Conservation (phyloP, 2,329 filamentous ascomycete genomes). For the Parastagonospora avenae region DNA sequence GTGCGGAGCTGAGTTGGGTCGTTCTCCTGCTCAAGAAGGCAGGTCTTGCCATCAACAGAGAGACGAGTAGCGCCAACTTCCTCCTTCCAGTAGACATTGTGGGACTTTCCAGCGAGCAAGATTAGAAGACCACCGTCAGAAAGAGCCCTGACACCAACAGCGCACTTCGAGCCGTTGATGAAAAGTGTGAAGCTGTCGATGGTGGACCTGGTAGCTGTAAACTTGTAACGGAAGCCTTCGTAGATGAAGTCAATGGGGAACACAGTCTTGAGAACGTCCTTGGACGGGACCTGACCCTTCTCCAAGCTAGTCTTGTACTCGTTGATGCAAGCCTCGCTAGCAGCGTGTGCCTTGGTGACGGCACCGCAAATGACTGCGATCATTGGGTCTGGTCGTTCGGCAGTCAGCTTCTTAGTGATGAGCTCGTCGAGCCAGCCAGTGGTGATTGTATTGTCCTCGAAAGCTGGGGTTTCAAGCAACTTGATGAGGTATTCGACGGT, state of each 20-base stretch:
- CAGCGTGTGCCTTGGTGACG: slow-evolving; percentile 90
- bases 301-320: slow-evolving; percentile 90
- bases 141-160: slow-evolving; percentile 88
- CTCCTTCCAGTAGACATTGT: slow-evolving; percentile 99
- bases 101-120: slow-evolving; percentile 86
- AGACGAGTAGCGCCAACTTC: slow-evolving; percentile 94
- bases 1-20: slow-evolving; percentile 96
- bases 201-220: slow-evolving; percentile 92
- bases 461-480: slow-evolving; percentile 95
- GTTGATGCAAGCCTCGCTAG: slow-evolving; percentile 85
- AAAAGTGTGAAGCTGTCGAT: slow-evolving; percentile 95
- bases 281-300: slow-evolving; percentile 95
- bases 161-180: slow-evolving; percentile 97
- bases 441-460: slow-evolving; percentile 98
- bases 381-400: slow-evolving; percentile 90
- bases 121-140: slow-evolving; percentile 93
- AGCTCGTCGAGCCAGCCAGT: slow-evolving; percentile 99
- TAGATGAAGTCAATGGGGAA: slow-evolving; percentile 99
- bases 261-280: slow-evolving; percentile 96
- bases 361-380: slow-evolving; percentile 95
- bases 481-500: slow-evolving; percentile 99
- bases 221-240: slow-evolving; percentile 95
- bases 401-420: slow-evolving; percentile 96
- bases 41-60: slow-evolving; percentile 97
- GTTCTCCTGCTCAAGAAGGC: slow-evolving; percentile 96